A percentile compares a stretch with the other conserved stretches of the same genome.
These are phyloP conservation scores for Mycotypha africana DNA, from an alignment of 371 early-diverging fungal genomes.

Conservation along the genomic window DNA sequence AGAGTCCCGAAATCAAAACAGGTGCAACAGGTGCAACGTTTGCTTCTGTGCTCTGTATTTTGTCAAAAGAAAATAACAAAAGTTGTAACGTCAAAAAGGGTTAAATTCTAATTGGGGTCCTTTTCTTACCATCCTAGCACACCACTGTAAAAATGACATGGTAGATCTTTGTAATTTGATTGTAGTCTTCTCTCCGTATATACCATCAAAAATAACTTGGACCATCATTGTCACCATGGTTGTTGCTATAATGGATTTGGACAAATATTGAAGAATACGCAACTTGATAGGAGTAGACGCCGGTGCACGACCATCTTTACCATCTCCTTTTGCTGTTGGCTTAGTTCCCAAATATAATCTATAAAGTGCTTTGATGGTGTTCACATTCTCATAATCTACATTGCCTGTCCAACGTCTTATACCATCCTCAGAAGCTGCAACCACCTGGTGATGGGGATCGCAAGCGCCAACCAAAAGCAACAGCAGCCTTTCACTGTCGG, in stretches of 20 bases:
- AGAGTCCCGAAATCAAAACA: conserved; percentile 66
- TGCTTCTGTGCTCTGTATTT: conserved; percentile 30
- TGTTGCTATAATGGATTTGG: conserved; percentile 60
- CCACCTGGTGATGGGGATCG: conserved; percentile 64
- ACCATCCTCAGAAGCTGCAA: conserved; percentile 70
- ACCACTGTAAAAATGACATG: conserved; percentile 85
- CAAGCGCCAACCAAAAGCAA: conserved; percentile 59
- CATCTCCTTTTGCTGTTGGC: conserved; percentile 9
- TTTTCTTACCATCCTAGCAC: conserved; percentile 73
- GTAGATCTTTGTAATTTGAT: conserved; percentile 66
- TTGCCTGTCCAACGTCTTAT: conserved; percentile 49
- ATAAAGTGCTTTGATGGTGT: conserved; percentile 56
- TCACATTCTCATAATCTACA: conserved; percentile 57
- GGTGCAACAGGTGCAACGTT: conserved; percentile 62
- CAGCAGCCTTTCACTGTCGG: conserved; percentile 48
- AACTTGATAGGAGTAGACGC: conserved; percentile 57
- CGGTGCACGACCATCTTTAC: conserved; percentile 23
- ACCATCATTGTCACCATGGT: conserved; percentile 62
- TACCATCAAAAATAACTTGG: conserved; percentile 74
- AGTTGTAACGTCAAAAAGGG: neutral
- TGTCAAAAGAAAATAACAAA: neutral
- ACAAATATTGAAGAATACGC: conserved; percentile 56
- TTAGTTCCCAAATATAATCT: conserved; percentile 56
- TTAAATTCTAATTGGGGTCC: neutral
- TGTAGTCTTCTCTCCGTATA: conserved; percentile 64